Base-by-base conservation (phyloP, 1,284 basidiomycete genomes). In the Ustilago trichophora region DNA sequence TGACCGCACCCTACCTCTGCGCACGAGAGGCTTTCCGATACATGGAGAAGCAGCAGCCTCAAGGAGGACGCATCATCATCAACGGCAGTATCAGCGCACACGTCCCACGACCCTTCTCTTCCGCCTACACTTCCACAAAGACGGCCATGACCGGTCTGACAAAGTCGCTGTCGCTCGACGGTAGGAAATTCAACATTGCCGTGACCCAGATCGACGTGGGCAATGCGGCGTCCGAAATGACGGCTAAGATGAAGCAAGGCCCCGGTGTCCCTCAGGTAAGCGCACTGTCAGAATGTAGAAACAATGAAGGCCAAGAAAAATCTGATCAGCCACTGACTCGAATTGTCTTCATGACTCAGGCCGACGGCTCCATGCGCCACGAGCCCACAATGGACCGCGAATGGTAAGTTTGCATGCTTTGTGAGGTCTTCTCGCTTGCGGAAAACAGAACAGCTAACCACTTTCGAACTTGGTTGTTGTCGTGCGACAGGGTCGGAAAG, bases 161-260 rank as follows among this genome's bases (percentile, higher is more conserved):
- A 32, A 75, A 75, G 37, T 70, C 65, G 16, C 51, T 75, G 4
- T 62, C 70, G 26, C 55, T 76, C 6, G 74, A 76, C 18, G 74
- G 74, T 12, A 46, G 74, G 21, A 55, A 52, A 46, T 56, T 51
- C 54, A 56, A 66, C 52, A 76, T 76, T 27, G 63, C 68, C 16
- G 67, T 74, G 8, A 68, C 67, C 12, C 74, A 76, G 46, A 68
- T 76, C 33, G 74, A 76, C 27, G 48, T 76, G 6, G 74, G 74
- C 5, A 76, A 76, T 29, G 74, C 72, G 12, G 63, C 65, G 5
- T 75, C 72, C 10, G 68, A 69, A 24, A 74, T 76, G 72, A 73
- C 72, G 21, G 33, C 45, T 4, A 58, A 60, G 36, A 75, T 75
- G 70, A 60, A 60, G 22, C 13, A 35, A 3, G 73, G 73, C 3